phyloP scores from a whole-genome alignment of 2,329 filamentous ascomycete species.

The Alternaria ventricosa region DNA sequence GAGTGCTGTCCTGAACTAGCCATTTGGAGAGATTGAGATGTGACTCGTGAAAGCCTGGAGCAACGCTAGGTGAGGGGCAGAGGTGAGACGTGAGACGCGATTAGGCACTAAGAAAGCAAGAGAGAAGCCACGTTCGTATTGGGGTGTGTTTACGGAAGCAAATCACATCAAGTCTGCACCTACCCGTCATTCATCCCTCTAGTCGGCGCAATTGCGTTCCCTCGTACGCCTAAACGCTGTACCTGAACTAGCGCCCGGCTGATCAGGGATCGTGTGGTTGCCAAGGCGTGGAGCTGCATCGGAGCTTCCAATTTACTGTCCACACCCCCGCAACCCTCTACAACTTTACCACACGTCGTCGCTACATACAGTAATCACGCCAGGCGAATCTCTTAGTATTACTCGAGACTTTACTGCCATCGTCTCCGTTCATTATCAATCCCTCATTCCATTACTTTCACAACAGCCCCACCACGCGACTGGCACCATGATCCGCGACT shows the following conservation, averaged over 20 bases:
- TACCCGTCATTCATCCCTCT: background rate
- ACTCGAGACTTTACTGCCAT: background rate
- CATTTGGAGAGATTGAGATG: slow-evolving; percentile 17
- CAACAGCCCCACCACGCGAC: slow-evolving; percentile 19
- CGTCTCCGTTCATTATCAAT: background rate
- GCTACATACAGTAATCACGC: background rate
- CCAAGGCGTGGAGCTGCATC: slow-evolving; percentile 15
- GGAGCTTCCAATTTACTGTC: slow-evolving; percentile 21
- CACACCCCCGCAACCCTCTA: slow-evolving; percentile 9
- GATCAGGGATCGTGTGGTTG: slow-evolving; percentile 15
- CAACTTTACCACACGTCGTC: background rate
- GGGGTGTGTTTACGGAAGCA: background rate
- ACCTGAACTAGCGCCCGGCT: slow-evolving; percentile 21
- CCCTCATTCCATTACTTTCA: background rate
- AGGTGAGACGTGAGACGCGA: background rate
- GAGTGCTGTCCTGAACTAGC: slow-evolving; percentile 8
- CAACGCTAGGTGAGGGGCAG: slow-evolving; percentile 7
- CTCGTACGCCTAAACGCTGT: slow-evolving; percentile 4
- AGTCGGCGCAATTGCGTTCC: background rate
- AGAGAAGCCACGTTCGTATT: background rate
- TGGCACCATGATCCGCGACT: slow-evolving; percentile 52
- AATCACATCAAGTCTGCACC: background rate
- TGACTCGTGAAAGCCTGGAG: background rate
- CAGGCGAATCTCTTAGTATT: background rate
- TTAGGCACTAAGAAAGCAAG: background rate